These are phyloP conservation scores for Cicer judaicum DNA, from an alignment of 306 rosid genomes.

Conservation along the genomic window DNA sequence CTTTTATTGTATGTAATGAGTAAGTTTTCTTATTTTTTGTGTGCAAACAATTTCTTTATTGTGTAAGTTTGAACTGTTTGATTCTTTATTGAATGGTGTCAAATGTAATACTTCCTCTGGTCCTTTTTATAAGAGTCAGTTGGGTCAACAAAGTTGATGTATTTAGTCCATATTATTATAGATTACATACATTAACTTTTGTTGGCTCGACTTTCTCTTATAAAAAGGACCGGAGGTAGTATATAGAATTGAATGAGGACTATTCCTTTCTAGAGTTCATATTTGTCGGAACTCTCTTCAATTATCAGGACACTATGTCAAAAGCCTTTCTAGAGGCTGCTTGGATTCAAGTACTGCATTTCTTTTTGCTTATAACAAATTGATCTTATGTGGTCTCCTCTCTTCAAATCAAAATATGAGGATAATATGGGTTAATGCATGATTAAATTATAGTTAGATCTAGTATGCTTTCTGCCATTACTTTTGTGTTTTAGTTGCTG, in stretches of 20 bases:
- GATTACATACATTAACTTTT: too few relatives aligned
- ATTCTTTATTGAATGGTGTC: slow-evolving; percentile 35
- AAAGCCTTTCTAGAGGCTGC: slow-evolving; percentile 17
- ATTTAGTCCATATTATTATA: too few relatives aligned
- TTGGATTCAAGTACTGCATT: slow-evolving; percentile 34
- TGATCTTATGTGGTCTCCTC: slow-evolving; percentile 5
- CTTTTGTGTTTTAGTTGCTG: slow-evolving; percentile 38
- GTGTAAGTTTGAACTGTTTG: slow-evolving; percentile 5
- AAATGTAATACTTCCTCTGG: neutral
- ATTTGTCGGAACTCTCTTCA: neutral
- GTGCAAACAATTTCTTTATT: neutral
- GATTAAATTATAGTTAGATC: slow-evolving; percentile 17
- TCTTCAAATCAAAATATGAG: slow-evolving; percentile 6
- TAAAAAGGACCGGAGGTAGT: too few relatives aligned
- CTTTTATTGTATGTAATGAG: neutral
- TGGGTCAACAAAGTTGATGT: too few relatives aligned
- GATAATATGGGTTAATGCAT: slow-evolving; percentile 9
- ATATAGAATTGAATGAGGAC: neutral
- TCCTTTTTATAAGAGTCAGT: too few relatives aligned
- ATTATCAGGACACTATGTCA: slow-evolving; percentile 16
- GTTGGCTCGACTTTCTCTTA: too few relatives aligned
- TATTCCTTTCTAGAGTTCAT: slow-evolving; percentile 8
- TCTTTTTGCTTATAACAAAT: slow-evolving; percentile 34
- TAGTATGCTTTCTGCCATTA: slow-evolving; percentile 30
- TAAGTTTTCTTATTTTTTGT: neutral